Base-by-base conservation (phyloP, 2,329 filamentous ascomycete genomes). In the Paracorniculantispora psalliotae region DNA sequence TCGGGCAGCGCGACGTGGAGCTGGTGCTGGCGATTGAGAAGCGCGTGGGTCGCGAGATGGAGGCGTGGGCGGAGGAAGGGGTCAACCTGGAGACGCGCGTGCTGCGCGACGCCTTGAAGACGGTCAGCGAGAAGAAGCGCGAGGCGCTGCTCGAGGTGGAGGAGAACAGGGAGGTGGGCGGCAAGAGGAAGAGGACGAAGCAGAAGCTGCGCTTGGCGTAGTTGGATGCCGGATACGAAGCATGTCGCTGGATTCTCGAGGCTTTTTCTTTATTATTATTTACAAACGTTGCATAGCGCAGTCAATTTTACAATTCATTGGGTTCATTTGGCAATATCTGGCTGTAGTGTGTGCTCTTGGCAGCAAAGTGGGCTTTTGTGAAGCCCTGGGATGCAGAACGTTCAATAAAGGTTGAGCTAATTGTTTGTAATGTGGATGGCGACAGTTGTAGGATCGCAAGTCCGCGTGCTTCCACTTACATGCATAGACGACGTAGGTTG, bases 31-130 rank as follows among this genome's bases (percentile, higher is more conserved):
- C 90, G 1, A 97, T 97, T 67, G 94, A 99, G 77, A 79, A 81
- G 59, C 82, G 94, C 21, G 91, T 96, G 0, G 90, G 90, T 2
- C 76, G 85, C 69, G 75, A 90, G 72, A 90, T 99, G 89, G 86
- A 84, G 48, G 85, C 87, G 61, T 99, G 92, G 88, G 75, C 82
- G 55, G 93, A 97, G 72, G 91, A 96, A 67, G 91, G 91, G 1
- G 94, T 99, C 58, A 97, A 91, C 74, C 77, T 99, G n/a, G 93
- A 97, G 78, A 90, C 88, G 2, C 81, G 94, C 59, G 91, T 99
- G 25, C 80, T 96, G 50, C 82, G 89, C 57, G 92, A 96, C 63
- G 86, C 88, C 37, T 76, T 99, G 69, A 97, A 96, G 80, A 73
- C 91, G 48, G 94, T 99, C 6, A 88, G 90, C n/a, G 90, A 96